Base-by-base conservation (phyloP, 805 yeast species). In the Zygosaccharomyces siamensis region DNA sequence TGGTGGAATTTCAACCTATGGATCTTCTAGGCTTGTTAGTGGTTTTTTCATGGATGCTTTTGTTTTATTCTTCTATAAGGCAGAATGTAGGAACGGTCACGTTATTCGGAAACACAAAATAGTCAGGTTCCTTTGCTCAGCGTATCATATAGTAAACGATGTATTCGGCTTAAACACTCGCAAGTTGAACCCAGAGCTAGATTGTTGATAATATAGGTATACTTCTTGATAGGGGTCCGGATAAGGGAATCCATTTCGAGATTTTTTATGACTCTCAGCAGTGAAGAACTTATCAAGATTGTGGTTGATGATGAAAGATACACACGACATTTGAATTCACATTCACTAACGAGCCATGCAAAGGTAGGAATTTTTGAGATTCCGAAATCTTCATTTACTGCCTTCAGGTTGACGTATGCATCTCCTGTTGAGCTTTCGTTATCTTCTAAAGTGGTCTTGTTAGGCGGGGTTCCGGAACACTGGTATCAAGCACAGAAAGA, bases 331-430 rank as follows among this genome's bases (percentile, higher is more conserved):
- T 47, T 50, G n/a, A 46, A 55, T 27, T 46, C 54, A 11, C 39
- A 43, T 31, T 41, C 48, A 20, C 32, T 35, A 27, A 8, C 31
- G 16, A 33, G 40, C 6, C 39, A 43, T 16, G 38, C 28, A 7
- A 46, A 42, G n/a, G 20, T 48, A 16, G 49, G 52, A 11, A 36
- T 54, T n/a, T 18, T 57, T 14, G 41, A 45, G 16, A 67, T 81
- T 16, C 86, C 86, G 3, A 63, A 59, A 33, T 52, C 68, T 26
- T 81, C 88, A 1, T 84, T 79, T 65, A 80, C 88, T 0, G 83
- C 85, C 0, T 79, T 74, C 50, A 70, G 86, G 37, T 66, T 86
- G 23, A 64, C 73, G 12, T 82, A 81, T 61, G 72, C 78, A n/a
- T 68, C 73, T 7, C 69, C 83, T 0, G 45, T 57, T 3, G 76